A percentile compares a stretch with the other conserved stretches of the same genome.
These are phyloP conservation scores for Parafenestella ontariensis DNA, from an alignment of 2,329 filamentous ascomycete genomes.

Conservation along the genomic window DNA sequence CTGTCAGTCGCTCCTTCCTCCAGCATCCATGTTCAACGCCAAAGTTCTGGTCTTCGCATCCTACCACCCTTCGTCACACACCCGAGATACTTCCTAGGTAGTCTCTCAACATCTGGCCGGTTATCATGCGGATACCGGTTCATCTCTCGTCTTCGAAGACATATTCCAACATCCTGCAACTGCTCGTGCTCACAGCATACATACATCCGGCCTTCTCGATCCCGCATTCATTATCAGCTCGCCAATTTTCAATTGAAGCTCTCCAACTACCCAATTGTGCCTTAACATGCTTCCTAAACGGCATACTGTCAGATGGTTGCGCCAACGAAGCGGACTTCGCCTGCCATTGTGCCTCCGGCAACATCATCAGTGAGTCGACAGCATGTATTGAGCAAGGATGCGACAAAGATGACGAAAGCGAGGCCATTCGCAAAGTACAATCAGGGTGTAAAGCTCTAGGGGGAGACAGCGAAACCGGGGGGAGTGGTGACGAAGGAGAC, in stretches of 20 bases:
- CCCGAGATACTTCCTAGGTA: background rate
- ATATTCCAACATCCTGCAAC: background rate
- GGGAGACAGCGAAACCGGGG: background rate
- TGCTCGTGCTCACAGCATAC: constrained; percentile 2
- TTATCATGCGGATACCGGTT: background rate
- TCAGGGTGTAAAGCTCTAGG: constrained; percentile 6
- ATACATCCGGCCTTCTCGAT: constrained; percentile 3
- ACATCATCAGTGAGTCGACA: constrained; percentile 12
- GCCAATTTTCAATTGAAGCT: constrained; percentile 6
- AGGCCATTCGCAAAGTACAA: constrained; percentile 12
- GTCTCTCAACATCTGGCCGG: background rate
- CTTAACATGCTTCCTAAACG: constrained; percentile 24
- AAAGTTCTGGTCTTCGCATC: background rate
- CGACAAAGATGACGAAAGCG: constrained; percentile 3
- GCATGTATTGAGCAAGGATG: constrained; percentile 21
- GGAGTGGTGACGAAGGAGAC: background rate
- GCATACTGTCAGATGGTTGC: constrained; percentile 24
- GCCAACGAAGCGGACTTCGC: constrained; percentile 24
- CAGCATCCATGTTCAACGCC: background rate
- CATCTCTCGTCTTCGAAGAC: background rate
- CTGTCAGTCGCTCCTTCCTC: background rate
- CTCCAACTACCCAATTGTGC: constrained; percentile 26
- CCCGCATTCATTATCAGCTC: constrained; percentile 4
- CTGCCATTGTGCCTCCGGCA: constrained; percentile 23
- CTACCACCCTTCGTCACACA: background rate